These are phyloP conservation scores for Aureobasidium lini DNA, from an alignment of 2,329 filamentous ascomycete genomes.

Conservation along the genomic window DNA sequence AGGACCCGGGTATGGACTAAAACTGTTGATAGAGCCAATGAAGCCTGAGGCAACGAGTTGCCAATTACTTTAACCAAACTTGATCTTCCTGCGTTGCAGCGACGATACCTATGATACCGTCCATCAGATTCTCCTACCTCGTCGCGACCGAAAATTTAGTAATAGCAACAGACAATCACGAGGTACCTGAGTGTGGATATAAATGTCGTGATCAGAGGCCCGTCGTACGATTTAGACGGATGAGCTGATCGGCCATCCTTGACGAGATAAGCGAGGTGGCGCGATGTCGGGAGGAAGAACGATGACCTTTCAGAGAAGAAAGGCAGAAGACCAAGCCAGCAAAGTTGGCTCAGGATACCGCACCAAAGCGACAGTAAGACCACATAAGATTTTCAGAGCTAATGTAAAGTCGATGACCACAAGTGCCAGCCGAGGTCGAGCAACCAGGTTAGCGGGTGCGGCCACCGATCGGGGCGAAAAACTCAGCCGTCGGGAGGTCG, in stretches of 20 bases:
- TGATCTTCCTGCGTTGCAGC: too few species aligned
- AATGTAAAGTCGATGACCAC: not conserved
- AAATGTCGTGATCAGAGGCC: not conserved
- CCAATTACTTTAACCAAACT: too few species aligned
- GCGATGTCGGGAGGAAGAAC: not conserved
- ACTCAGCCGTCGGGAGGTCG: not conserved
- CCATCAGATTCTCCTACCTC: too few species aligned
- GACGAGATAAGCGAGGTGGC: not conserved
- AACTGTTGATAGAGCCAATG: not conserved
- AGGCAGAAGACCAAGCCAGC: not conserved
- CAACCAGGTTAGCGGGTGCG: not conserved
- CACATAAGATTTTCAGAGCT: not conserved
- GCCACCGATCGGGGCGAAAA: not conserved
- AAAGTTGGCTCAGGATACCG: too few species aligned
- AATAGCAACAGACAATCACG: too few species aligned
- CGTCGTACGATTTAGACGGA: not conserved
- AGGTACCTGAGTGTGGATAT: too few species aligned
- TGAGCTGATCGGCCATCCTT: not conserved
- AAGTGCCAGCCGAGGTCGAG: not conserved
- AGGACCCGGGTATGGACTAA: conserved; percentile 37
- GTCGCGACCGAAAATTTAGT: too few species aligned
- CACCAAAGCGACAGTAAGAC: too few species aligned
- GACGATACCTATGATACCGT: too few species aligned
- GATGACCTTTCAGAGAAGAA: not conserved
- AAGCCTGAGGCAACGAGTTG: not conserved